These are phyloP conservation scores for Globisporangium apiculatum DNA, from an alignment of 352 stramenopile species.

Conservation along the genomic window DNA sequence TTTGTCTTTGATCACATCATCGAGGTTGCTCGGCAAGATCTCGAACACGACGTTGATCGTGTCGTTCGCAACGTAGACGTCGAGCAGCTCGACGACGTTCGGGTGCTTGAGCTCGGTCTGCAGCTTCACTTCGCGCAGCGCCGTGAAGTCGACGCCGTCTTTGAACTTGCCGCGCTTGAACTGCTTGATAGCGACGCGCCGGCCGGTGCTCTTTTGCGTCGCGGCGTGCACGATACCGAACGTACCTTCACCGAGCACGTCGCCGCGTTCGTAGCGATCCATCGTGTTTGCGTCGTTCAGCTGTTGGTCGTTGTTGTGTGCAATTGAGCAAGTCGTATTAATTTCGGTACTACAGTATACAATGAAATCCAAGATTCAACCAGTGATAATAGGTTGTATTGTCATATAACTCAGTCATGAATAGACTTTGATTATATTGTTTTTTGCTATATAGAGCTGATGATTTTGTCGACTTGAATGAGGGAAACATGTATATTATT, in stretches of 20 bases:
- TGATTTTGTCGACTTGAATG: neutral
- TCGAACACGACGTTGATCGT: slow-evolving; percentile 90
- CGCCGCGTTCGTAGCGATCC: slow-evolving; percentile 74
- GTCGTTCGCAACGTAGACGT: slow-evolving; percentile 84
- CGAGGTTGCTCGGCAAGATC: slow-evolving; percentile 79
- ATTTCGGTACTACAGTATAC: neutral
- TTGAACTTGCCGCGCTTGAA: slow-evolving; percentile 89
- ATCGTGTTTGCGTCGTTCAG: slow-evolving; percentile 20
- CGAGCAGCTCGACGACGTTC: slow-evolving; percentile 81
- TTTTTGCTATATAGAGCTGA: neutral
- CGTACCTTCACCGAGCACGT: slow-evolving; percentile 79
- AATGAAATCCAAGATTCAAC: no score
- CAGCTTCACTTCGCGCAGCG: slow-evolving; percentile 85
- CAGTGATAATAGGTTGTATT: no score
- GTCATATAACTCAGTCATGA: no score
- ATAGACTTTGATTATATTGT: no score
- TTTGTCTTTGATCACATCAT: slow-evolving; percentile 89
- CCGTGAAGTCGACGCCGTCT: slow-evolving; percentile 85
- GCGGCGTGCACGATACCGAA: slow-evolving; percentile 85
- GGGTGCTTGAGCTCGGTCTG: slow-evolving; percentile 82
- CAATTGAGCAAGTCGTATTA: no score
- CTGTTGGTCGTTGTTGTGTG: neutral
- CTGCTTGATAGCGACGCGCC: slow-evolving; percentile 79
- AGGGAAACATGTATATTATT: neutral
- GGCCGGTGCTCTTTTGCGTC: slow-evolving; percentile 64